phyloP scores from a whole-genome alignment of 2,329 filamentous ascomycete genomes.

The Alternaria novae-zelandiae region DNA sequence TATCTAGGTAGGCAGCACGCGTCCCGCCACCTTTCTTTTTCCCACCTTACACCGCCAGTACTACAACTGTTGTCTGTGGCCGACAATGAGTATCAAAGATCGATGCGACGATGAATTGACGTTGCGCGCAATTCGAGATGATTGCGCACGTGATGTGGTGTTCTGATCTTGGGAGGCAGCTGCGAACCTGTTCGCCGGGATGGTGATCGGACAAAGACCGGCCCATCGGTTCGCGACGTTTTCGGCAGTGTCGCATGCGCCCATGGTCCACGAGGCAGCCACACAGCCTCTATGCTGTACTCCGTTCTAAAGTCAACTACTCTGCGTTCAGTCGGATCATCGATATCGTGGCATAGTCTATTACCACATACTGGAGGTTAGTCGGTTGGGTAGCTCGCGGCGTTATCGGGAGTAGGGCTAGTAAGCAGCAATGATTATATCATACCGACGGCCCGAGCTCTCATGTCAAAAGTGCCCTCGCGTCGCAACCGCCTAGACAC shows the following conservation, averaged over 20 bases:
- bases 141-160: neutral
- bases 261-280: neutral
- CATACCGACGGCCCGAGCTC: conserved; percentile 16
- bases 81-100: neutral
- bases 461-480: conserved; percentile 13
- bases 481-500: conserved; percentile 4
- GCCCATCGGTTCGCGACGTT: conserved; percentile 6
- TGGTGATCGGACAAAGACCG: conserved; percentile 2
- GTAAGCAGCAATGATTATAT: conserved; percentile 16
- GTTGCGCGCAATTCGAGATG: neutral
- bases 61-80: neutral
- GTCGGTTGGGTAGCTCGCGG: neutral
- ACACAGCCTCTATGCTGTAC: neutral
- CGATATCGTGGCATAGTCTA: neutral
- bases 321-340: neutral
- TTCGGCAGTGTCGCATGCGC: neutral
- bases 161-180: neutral
- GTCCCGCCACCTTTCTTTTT: neutral
- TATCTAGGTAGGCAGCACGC: neutral
- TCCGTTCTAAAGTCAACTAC: neutral
- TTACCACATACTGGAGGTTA: neutral
- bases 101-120: neutral
- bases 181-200: neutral
- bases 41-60: neutral
- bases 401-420: conserved; percentile 13